Evolutionary conservation across 495 filamentous ascomycete species (phyloP).

Genomic region (Hypoxylon fragiforme): DNA sequence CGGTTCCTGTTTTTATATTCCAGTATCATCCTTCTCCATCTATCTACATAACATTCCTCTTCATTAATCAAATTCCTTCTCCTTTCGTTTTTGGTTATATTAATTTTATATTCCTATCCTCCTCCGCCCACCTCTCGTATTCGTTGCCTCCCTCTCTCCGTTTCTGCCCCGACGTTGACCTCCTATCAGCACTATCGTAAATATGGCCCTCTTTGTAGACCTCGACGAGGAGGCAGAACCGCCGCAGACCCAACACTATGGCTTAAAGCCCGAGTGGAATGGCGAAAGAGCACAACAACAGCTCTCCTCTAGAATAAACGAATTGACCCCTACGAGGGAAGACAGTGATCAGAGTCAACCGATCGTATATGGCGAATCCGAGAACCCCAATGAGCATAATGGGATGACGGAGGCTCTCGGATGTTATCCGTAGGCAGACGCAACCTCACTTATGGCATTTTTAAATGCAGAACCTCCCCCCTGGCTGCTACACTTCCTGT

Average conservation of each 20-base stretch:
- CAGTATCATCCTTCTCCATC: too few species aligned
- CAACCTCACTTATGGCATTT: constrained; percentile 33
- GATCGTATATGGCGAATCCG: constrained; percentile 41
- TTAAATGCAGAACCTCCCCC: constrained; percentile 30
- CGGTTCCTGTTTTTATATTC: too few species aligned
- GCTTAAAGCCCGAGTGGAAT: constrained; percentile 33
- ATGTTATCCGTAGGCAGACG: constrained; percentile 79
- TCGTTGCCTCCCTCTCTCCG: constrained; percentile 1
- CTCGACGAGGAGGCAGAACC: constrained; percentile 61
- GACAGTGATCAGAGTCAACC: constrained; percentile 22
- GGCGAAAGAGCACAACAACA: constrained; percentile 28
- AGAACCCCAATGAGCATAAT: constrained; percentile 65
- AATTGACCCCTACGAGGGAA: constrained; percentile 11
- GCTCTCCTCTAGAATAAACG: constrained; percentile 19
- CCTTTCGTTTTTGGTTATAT: not conserved
- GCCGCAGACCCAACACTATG: constrained; percentile 40
- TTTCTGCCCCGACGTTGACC: constrained; percentile 2
- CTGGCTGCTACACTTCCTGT: constrained; percentile 17
- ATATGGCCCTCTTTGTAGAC: constrained; percentile 69
- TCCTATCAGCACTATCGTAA: constrained; percentile 7
- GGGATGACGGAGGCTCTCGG: constrained; percentile 76
- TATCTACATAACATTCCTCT: too few species aligned
- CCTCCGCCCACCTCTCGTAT: not conserved
- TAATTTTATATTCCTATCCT: constrained; percentile 8
- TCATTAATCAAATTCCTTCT: too few species aligned